Evolutionary conservation across 164 flowering plant species (phyloP).

Genomic region (Sextonia rubra): DNA sequence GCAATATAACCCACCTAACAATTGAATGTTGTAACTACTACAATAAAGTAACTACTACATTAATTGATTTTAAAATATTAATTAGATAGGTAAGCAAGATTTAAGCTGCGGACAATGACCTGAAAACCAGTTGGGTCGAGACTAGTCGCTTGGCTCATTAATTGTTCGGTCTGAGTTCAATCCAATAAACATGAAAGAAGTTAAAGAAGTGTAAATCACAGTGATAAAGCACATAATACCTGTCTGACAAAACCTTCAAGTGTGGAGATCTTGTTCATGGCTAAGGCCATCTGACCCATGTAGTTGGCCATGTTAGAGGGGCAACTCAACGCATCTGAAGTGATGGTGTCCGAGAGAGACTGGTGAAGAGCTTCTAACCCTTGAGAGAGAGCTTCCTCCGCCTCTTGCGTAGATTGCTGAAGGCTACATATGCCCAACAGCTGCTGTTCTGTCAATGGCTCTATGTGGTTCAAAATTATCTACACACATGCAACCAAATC

Average conservation of each 20-base stretch:
- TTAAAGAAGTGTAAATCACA: neutral
- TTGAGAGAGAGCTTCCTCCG: constrained; percentile 84
- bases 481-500: constrained; percentile 12
- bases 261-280: constrained; percentile 89
- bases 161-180: no score
- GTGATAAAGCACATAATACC: constrained; percentile 30
- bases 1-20: no score
- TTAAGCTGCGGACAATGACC: no score
- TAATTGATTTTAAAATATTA: no score
- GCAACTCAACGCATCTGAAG: constrained; percentile 61
- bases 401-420: constrained; percentile 82
- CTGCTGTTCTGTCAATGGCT: constrained; percentile 92
- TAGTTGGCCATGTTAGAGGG: constrained; percentile 81
- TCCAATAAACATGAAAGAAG: neutral
- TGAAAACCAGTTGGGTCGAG: no score
- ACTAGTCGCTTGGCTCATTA: no score
- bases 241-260: constrained; percentile 91
- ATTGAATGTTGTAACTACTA: no score
- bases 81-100: no score
- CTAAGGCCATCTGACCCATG: constrained; percentile 95
- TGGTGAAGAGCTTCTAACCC: constrained; percentile 80
- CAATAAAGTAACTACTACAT: no score
- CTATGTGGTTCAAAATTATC: constrained; percentile 69
- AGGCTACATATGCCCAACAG: constrained; percentile 70
- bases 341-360: constrained; percentile 73